Evolutionary conservation across 345 rosid genomes (phyloP).

Genomic region (Eucalyptus sp.): DNA sequence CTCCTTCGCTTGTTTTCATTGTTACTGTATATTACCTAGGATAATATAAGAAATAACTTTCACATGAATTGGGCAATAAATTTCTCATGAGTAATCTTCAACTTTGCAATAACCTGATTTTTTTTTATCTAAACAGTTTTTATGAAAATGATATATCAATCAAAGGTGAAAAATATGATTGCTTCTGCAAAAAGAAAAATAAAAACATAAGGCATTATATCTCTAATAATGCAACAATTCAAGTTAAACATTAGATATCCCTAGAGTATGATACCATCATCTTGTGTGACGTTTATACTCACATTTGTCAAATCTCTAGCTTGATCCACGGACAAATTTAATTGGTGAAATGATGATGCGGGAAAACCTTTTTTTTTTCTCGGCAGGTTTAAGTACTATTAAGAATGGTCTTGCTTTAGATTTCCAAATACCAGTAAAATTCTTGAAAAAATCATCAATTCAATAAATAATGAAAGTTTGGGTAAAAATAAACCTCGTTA

Average conservation of each 20-base stretch:
- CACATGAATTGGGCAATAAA: not conserved
- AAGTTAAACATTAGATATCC: not conserved
- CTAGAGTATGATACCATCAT: not conserved
- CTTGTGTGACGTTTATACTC: not conserved
- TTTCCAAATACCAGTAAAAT: no score
- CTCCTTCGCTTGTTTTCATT: not conserved
- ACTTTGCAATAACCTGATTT: not conserved
- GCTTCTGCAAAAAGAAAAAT: not conserved
- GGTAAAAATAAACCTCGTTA: not conserved
- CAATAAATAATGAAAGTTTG: not conserved
- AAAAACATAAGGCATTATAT: not conserved
- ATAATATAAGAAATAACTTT: not conserved
- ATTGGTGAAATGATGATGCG: not conserved
- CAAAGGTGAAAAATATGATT: not conserved
- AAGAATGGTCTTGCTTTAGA: not conserved
- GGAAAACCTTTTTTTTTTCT: no score
- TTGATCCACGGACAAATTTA: not conserved
- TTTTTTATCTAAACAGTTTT: not conserved
- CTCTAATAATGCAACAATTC: not conserved
- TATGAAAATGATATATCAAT: not conserved
- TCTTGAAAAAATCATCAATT: not conserved
- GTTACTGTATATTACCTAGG: not conserved
- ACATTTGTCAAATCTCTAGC: no score
- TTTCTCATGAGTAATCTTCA: not conserved
- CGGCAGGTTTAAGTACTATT: fast-evolving